A percentile compares a stretch with the other conserved stretches of the same genome.
phyloP scores from a whole-genome alignment of 2,329 filamentous ascomycete species.

The Pestalotiopsis sp. region DNA sequence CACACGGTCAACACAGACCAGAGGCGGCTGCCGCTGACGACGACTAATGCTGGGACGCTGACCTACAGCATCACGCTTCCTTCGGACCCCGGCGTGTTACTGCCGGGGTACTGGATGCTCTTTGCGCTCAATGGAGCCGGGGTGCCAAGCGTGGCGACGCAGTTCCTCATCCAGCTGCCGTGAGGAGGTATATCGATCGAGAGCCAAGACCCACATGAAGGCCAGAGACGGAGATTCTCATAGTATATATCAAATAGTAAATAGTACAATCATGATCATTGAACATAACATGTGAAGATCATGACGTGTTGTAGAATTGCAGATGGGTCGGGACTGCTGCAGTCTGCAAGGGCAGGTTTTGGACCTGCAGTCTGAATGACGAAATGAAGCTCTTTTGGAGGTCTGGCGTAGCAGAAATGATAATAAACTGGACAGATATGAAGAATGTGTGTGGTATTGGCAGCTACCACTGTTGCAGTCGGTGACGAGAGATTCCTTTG shows the following conservation, averaged over 20 bases:
- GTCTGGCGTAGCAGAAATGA: too few relatives aligned
- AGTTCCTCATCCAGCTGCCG: conserved; percentile 30
- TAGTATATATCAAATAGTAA: too few relatives aligned
- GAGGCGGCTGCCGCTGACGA: conserved; percentile 43
- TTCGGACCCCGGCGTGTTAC: conserved; percentile 42
- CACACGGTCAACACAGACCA: conserved; percentile 58
- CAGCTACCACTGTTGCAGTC: neutral
- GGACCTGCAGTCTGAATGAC: neutral
- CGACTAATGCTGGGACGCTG: conserved; percentile 21
- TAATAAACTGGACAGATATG: neutral
- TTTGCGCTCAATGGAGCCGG: conserved; percentile 45
- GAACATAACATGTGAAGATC: too few relatives aligned
- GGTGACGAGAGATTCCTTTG: neutral
- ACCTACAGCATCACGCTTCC: conserved; percentile 42
- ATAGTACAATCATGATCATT: too few relatives aligned
- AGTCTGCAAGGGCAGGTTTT: neutral
- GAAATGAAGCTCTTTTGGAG: neutral
- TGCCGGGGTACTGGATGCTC: conserved; percentile 52
- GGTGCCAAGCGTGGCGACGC: conserved; percentile 45
- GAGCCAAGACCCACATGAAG: neutral
- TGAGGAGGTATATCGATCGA: neutral
- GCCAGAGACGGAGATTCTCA: too few relatives aligned
- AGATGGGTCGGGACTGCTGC: too few relatives aligned
- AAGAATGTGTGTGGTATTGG: neutral
- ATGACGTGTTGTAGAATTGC: too few relatives aligned